Evolutionary conservation across 2,329 filamentous ascomycete genomes (phyloP), one percentile per base, ranked within the genome.

Genomic region (Ceratocystis colombiana): DNA sequence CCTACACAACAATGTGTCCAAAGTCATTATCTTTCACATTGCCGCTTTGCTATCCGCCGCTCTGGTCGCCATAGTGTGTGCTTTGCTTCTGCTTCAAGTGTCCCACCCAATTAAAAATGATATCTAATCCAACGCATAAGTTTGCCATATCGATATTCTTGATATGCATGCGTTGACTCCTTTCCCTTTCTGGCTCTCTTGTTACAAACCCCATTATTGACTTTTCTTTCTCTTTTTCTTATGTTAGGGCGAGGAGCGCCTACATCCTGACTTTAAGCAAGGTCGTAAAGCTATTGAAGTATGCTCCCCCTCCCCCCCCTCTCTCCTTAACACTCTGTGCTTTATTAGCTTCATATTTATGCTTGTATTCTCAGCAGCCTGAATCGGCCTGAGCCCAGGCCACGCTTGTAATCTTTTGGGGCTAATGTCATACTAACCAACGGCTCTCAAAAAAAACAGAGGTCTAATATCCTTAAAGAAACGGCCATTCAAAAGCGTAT

Each of bases 401-500:
- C 10, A 25, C 15, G 22, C 25, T 50, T 53, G 20, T 25, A 53
- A 15, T 28, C 20, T 15, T n/a, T 53, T 25, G 22, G 2, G 7
- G 15, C 2, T 8, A 25, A 25, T 53, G 0, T 53, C 22, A 57
- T 55, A 1, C 50, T 57, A n/a, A 59, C 55, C 2, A 37, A 33
- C 55, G 12, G 37, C 12, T 41, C 15, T 59, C 2, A 25, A 30
- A 59, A 30, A 37, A n/a, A 64, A 20, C 75, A 99, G 94, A 84
- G 94, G 78, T 90, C 93, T 70, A 99, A 97, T 73, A 97, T 99
- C 70, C 79, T 99, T 69, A 99, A 99, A 78, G 94, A 99, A 76
- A 94, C 99, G 15, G 90, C 96, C 73, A 99, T 99, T 71, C 99
- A 99, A 93, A 90, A 92, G 70, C 89, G 95, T 73, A 82, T 99